A percentile compares a stretch with the other conserved stretches of the same genome.
phyloP scores from a whole-genome alignment of 2,329 filamentous ascomycete species.

The Torrubiella hemipterigena region DNA sequence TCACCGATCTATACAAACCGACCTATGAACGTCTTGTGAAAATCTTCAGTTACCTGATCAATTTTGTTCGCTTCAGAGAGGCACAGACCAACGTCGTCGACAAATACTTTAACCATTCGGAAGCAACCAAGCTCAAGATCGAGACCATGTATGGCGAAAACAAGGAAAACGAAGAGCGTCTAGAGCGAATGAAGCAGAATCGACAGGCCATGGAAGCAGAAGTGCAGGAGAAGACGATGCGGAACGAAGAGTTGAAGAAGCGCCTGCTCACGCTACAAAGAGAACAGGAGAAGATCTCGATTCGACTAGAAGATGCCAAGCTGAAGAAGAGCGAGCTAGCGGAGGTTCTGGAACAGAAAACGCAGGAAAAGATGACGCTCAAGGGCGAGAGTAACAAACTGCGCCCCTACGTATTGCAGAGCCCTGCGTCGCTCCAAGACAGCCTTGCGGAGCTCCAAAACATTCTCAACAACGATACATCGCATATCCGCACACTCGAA shows the following conservation, averaged over 20 bases:
- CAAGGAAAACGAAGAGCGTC: slow-evolving; percentile 67
- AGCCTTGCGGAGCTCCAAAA: slow-evolving; percentile 72
- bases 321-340: slow-evolving; percentile 69
- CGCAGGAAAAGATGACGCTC: slow-evolving; percentile 54
- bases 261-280: slow-evolving; percentile 68
- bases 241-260: slow-evolving; percentile 80
- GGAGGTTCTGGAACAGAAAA: slow-evolving; percentile 57
- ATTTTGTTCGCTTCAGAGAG: slow-evolving; percentile 95
- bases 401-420: slow-evolving; percentile 84
- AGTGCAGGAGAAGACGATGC: slow-evolving; percentile 70
- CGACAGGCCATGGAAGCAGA: slow-evolving; percentile 70
- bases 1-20: slow-evolving; percentile 82
- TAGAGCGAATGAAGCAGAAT: slow-evolving; percentile 72
- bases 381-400: slow-evolving; percentile 83
- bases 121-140: slow-evolving; percentile 76
- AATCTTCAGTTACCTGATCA: slow-evolving; percentile 96
- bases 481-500: slow-evolving; percentile 79
- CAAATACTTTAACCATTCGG: slow-evolving; percentile 83
- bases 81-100: slow-evolving; percentile 84
- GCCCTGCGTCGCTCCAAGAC: slow-evolving; percentile 70
- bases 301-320: slow-evolving; percentile 73
- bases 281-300: slow-evolving; percentile 71
- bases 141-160: slow-evolving; percentile 79
- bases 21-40: slow-evolving; percentile 84
- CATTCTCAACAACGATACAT: slow-evolving; percentile 64